These are phyloP conservation scores for Aspergillus sclerotiicarbonarius DNA, from an alignment of 495 filamentous ascomycete species.

Conservation along the genomic window DNA sequence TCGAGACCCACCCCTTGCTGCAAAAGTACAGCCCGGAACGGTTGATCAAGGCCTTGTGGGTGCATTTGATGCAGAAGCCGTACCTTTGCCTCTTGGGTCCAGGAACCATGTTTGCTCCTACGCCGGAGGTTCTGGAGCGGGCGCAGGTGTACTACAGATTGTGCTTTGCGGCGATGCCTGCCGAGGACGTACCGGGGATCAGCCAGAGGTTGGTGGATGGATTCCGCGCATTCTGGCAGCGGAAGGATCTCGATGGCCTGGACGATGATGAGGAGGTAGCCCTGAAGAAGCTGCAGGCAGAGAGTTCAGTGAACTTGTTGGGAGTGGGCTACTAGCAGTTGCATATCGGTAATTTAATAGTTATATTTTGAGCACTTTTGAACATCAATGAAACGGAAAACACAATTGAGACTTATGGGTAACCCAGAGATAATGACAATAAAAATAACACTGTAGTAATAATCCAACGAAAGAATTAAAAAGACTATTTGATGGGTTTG, in stretches of 20 bases:
- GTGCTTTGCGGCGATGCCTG: conserved; percentile 80
- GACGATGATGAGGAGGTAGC: conserved; percentile 45
- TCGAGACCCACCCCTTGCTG: conserved; percentile 70
- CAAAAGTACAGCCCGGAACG: conserved; percentile 37
- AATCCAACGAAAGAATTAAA: too few species aligned
- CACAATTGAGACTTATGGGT: too few species aligned
- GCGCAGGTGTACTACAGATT: conserved; percentile 71
- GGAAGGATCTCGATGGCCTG: conserved; percentile 63
- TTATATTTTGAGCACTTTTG: too few species aligned
- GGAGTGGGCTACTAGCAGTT: conserved; percentile 19
- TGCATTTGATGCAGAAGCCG: conserved; percentile 66
- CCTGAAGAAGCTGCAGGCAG: conserved; percentile 16
- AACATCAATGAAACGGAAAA: too few species aligned
- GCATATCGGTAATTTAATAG: too few species aligned
- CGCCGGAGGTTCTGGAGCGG: conserved; percentile 41
- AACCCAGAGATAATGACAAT: too few species aligned
- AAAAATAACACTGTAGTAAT: too few species aligned
- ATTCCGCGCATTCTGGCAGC: conserved; percentile 69
- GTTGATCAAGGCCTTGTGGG: conserved; percentile 65
- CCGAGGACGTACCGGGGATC: conserved; percentile 59
- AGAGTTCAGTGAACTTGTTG: conserved; percentile 22
- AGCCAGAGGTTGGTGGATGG: conserved; percentile 65
- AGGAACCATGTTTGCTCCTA: conserved; percentile 70
- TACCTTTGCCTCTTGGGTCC: conserved; percentile 64
- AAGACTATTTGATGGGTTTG: too few species aligned